Evolutionary conservation across 192 early-diverging fungal species (phyloP).

Genomic region (Radiomyces spectabilis): DNA sequence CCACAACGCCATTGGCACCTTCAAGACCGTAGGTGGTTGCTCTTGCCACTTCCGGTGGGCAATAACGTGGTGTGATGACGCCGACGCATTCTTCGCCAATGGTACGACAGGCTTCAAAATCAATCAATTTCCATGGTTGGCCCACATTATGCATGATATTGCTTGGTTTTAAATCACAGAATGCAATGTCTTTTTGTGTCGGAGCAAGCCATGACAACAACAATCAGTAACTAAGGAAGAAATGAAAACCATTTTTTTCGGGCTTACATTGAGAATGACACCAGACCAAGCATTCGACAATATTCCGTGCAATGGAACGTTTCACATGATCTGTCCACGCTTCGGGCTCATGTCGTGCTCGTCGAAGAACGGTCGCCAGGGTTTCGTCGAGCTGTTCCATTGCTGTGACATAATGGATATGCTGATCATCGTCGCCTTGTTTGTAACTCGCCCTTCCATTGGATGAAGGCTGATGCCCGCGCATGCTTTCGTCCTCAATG

Average conservation of each 20-base stretch:
- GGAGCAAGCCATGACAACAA: no score
- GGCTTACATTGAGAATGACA: no score
- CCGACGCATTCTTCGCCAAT: slow-evolving; percentile 39
- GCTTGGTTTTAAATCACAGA: slow-evolving; percentile 47
- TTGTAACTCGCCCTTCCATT: no score
- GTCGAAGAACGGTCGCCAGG: slow-evolving; percentile 26
- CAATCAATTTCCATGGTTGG: slow-evolving; percentile 41
- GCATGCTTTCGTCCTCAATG: no score
- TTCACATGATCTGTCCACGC: no score
- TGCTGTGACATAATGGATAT: slow-evolving; percentile 28
- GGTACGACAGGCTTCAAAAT: slow-evolving; percentile 38
- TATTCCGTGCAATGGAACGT: slow-evolving; percentile 34
- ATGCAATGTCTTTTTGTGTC: slow-evolving; percentile 40
- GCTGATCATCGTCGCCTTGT: slow-evolving; percentile 10
- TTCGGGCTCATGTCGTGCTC: slow-evolving; percentile 21
- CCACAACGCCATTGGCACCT: slow-evolving; percentile 35
- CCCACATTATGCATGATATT: slow-evolving; percentile 40
- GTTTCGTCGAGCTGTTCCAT: slow-evolving; percentile 45
- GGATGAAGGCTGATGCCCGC: no score
- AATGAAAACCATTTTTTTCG: no score
- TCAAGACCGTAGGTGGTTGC: slow-evolving; percentile 39
- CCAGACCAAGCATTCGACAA: slow-evolving; percentile 33
- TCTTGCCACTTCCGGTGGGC: slow-evolving; percentile 40
- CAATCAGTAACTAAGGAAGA: no score
- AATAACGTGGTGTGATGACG: slow-evolving; percentile 41